Evolutionary conservation across 441 rosid species (phyloP).

Genomic region (Melastoma candidum): DNA sequence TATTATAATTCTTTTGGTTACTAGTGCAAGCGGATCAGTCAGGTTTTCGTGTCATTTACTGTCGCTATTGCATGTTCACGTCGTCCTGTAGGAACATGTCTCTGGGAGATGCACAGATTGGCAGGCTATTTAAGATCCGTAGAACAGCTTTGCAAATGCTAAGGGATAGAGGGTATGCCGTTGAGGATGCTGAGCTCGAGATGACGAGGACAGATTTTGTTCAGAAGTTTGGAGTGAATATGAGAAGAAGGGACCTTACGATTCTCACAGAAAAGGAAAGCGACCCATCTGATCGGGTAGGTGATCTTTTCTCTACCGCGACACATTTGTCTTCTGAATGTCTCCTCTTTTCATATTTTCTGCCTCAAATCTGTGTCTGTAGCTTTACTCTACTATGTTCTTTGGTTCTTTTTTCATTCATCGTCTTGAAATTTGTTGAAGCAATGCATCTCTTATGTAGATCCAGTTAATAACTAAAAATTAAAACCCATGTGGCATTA

Average conservation of each 20-base stretch:
- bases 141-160: slow-evolving; percentile 49
- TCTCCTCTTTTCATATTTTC: neutral
- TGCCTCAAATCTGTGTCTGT: slow-evolving; percentile 1
- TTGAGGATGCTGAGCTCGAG: slow-evolving; percentile 32
- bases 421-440: too few relatives aligned
- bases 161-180: slow-evolving; percentile 38
- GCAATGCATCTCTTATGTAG: too few relatives aligned
- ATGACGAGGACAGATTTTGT: slow-evolving; percentile 36
- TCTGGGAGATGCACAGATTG: slow-evolving; percentile 26
- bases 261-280: slow-evolving; percentile 23
- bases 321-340: neutral
- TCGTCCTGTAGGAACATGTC: slow-evolving; percentile 8
- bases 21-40: too few relatives aligned
- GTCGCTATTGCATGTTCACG: too few relatives aligned
- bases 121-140: slow-evolving; percentile 34
- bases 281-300: slow-evolving; percentile 38
- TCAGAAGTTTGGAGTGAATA: slow-evolving; percentile 30
- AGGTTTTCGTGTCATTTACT: too few relatives aligned
- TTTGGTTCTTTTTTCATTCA: too few relatives aligned
- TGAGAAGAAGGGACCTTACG: slow-evolving; percentile 39
- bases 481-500: too few relatives aligned
- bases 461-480: too few relatives aligned
- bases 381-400: too few relatives aligned
- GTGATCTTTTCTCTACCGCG: neutral
- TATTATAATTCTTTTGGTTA: too few relatives aligned